Percentiles rank a stretch among this genome's conserved stretches.
phyloP scores from a whole-genome alignment of 306 rosid species.

The Lathyrus aphaca region DNA sequence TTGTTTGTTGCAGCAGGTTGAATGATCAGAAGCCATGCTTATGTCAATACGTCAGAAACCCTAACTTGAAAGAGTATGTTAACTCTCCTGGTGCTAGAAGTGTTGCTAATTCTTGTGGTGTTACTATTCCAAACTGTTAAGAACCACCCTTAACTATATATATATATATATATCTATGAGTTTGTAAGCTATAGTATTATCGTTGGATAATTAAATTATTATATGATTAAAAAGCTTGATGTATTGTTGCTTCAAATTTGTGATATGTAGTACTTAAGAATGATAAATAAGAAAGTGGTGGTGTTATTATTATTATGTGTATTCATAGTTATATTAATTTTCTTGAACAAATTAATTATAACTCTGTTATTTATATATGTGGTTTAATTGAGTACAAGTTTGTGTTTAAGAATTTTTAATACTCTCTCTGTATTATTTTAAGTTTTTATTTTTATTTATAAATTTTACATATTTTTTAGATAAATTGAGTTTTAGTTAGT shows the following conservation, averaged over 20 bases:
- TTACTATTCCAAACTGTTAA: conserved; percentile 50
- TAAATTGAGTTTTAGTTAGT: too few relatives aligned
- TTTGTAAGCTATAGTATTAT: background rate
- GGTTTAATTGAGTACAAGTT: background rate
- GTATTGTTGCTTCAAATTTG: background rate
- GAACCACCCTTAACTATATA: background rate
- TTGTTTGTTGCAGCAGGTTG: conserved; percentile 53
- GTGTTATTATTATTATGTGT: background rate
- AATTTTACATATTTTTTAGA: too few relatives aligned
- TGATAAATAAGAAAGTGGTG: conserved; percentile 12
- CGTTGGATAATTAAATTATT: background rate
- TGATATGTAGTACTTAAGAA: background rate
- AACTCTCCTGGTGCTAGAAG: conserved; percentile 48
- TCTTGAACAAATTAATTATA: background rate
- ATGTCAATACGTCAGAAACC: conserved; percentile 59
- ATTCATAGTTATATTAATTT: background rate
- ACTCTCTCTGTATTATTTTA: too few relatives aligned
- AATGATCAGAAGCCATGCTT: conserved; percentile 63
- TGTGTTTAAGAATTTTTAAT: too few relatives aligned
- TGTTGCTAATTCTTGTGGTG: conserved; percentile 49
- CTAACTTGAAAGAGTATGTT: conserved; percentile 45
- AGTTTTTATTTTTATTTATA: too few relatives aligned
- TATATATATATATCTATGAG: background rate
- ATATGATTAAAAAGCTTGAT: background rate
- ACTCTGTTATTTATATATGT: conserved; percentile 1